Conservation (phyloP, 345 rosid genomes). For the Dovyalis caffra region DNA sequence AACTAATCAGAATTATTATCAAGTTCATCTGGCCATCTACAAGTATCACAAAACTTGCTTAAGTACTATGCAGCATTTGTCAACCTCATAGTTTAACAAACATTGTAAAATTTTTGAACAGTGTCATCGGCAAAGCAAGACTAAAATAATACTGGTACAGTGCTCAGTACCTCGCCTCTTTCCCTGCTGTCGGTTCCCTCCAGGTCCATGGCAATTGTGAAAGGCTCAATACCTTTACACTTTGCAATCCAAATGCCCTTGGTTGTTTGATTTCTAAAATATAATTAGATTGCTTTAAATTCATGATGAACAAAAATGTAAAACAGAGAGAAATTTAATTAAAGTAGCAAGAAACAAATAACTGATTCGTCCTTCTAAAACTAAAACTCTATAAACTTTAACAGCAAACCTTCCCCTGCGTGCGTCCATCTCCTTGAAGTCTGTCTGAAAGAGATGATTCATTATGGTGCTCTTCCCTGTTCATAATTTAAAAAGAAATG, state of each 20-base stretch:
- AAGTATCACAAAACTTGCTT: too few species aligned
- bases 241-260: too few species aligned
- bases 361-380: not conserved
- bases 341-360: conserved; percentile 1
- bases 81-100: too few species aligned
- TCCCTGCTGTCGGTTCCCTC: conserved; percentile 88
- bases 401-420: conserved; percentile 57
- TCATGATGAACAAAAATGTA: not conserved
- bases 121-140: not conserved
- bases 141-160: not conserved
- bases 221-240: conserved; percentile 67
- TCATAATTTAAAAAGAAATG: too few species aligned
- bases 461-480: conserved; percentile 73
- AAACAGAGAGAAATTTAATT: not conserved
- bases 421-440: conserved; percentile 79
- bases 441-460: conserved; percentile 68
- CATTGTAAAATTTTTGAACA: not conserved
- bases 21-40: too few species aligned
- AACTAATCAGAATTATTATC: too few species aligned
- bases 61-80: too few species aligned
- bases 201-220: conserved; percentile 69
- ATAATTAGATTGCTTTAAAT: not conserved
- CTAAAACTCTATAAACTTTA: not conserved
- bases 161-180: conserved; percentile 64
- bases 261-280: conserved; percentile 71